A percentile compares a stretch with the other conserved stretches of the same genome.
phyloP scores from a whole-genome alignment of 257 asterid genomes.

The Ligustrum vulgare region DNA sequence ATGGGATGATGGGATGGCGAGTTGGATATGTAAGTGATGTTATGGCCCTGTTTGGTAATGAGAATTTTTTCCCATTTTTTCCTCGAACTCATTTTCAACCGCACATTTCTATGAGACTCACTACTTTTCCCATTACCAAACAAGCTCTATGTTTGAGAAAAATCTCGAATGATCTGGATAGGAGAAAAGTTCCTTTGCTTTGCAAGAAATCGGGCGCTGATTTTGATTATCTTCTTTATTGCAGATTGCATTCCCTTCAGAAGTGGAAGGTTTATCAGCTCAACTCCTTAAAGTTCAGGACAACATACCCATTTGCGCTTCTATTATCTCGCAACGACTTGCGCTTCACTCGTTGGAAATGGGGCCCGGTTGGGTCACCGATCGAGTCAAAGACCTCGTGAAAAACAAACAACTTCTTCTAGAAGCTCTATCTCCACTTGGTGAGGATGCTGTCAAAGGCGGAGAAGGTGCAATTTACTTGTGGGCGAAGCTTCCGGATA shows the following conservation, averaged over 20 bases:
- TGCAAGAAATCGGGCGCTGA: not conserved
- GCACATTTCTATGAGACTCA: too few species aligned
- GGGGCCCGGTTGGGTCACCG: constrained; percentile 89
- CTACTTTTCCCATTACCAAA: too few species aligned
- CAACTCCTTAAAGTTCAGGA: constrained; percentile 94
- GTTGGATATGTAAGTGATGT: constrained; percentile 87
- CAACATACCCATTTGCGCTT: constrained; percentile 95
- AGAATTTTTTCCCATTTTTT: too few species aligned
- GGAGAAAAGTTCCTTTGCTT: not conserved
- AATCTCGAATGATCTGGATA: not conserved
- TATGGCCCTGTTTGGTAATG: too few species aligned
- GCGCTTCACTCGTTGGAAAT: constrained; percentile 76
- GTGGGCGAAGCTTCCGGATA: constrained; percentile 90
- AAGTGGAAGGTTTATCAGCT: constrained; percentile 68
- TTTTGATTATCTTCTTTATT: not conserved
- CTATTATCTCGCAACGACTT: constrained; percentile 73
- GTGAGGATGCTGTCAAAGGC: constrained; percentile 73
- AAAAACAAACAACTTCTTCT: constrained; percentile 60
- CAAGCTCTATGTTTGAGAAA: too few species aligned
- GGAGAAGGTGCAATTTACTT: constrained; percentile 97
- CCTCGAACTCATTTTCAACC: too few species aligned
- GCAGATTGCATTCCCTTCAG: constrained; percentile 93
- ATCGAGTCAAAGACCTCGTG: constrained; percentile 65
- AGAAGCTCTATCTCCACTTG: constrained; percentile 81
- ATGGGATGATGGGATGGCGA: constrained; percentile 99